These are phyloP conservation scores for Kalaharituber pfeilii DNA, from an alignment of 2,329 filamentous ascomycete genomes.

Conservation along the genomic window DNA sequence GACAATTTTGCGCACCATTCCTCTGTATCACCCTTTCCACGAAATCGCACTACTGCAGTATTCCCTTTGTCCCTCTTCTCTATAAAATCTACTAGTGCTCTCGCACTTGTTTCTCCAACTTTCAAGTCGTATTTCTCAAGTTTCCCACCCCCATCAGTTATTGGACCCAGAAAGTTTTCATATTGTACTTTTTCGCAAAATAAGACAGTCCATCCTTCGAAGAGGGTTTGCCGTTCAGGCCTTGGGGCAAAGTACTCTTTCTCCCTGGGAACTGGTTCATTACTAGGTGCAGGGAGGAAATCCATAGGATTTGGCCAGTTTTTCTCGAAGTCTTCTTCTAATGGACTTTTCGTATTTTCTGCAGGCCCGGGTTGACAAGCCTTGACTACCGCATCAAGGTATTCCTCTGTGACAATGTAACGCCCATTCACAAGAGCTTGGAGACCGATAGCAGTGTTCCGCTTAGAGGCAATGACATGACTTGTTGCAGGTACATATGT, in stretches of 20 bases:
- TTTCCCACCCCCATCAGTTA: conserved; percentile 70
- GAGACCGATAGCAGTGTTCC: conserved; percentile 74
- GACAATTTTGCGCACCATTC: conserved; percentile 55
- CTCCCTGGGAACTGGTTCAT: conserved; percentile 54
- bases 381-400: conserved; percentile 52
- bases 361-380: conserved; percentile 37
- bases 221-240: conserved; percentile 47
- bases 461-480: conserved; percentile 73
- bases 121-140: conserved; percentile 48
- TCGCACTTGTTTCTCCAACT: conserved; percentile 45
- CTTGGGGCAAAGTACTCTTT: conserved; percentile 58
- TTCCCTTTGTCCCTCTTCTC: conserved; percentile 51
- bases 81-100: conserved; percentile 64
- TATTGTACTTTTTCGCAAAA: conserved; percentile 65
- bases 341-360: conserved; percentile 28
- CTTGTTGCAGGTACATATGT: conserved; percentile 63
- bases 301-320: conserved; percentile 60
- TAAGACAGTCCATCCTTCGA: conserved; percentile 74
- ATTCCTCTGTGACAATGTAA: conserved; percentile 56
- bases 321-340: conserved; percentile 64
- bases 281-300: conserved; percentile 55
- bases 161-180: conserved; percentile 53
- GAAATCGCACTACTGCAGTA: conserved; percentile 62
- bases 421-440: conserved; percentile 70
- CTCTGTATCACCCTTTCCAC: conserved; percentile 37